phyloP scores from a whole-genome alignment of 1,139 yeast genomes.

The Nadsonia commutata region DNA sequence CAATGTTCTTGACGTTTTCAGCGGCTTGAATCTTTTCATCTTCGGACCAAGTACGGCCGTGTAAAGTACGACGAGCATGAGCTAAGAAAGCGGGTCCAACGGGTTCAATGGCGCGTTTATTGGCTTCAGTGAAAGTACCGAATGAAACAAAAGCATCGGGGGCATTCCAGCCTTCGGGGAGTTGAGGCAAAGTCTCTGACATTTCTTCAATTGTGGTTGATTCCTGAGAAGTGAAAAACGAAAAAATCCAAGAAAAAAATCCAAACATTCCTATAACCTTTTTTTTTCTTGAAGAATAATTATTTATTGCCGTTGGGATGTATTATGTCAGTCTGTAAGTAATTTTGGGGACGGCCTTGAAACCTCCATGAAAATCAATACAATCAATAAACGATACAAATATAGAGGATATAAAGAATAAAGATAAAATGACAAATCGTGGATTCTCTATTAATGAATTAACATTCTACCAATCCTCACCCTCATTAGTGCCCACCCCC shows the following conservation, averaged over 20 bases:
- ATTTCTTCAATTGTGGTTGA: slow-evolving; percentile 5
- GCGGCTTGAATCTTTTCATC: slow-evolving; percentile 89
- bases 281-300: neutral
- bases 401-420: neutral
- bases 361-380: neutral
- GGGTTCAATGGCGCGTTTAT: slow-evolving; percentile 85
- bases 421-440: neutral
- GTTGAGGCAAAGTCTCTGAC: slow-evolving; percentile 14
- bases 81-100: slow-evolving; percentile 94
- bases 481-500: neutral
- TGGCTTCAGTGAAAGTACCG: slow-evolving; percentile 40
- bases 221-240: neutral
- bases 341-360: too few relatives aligned
- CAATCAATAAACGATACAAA: neutral
- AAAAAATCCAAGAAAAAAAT: neutral
- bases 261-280: too few relatives aligned
- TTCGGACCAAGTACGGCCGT: slow-evolving; percentile 98
- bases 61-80: slow-evolving; percentile 88
- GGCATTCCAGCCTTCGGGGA: slow-evolving; percentile 19
- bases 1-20: slow-evolving; percentile 63
- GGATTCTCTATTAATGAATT: neutral
- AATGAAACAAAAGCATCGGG: slow-evolving; percentile 20
- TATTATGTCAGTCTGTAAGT: too few relatives aligned
- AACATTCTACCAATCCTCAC: neutral
- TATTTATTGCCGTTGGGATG: neutral